A percentile compares a stretch with the other conserved stretches of the same genome.
phyloP scores from a whole-genome alignment of 352 stramenopile species.

The Phytophthora cactorum region DNA sequence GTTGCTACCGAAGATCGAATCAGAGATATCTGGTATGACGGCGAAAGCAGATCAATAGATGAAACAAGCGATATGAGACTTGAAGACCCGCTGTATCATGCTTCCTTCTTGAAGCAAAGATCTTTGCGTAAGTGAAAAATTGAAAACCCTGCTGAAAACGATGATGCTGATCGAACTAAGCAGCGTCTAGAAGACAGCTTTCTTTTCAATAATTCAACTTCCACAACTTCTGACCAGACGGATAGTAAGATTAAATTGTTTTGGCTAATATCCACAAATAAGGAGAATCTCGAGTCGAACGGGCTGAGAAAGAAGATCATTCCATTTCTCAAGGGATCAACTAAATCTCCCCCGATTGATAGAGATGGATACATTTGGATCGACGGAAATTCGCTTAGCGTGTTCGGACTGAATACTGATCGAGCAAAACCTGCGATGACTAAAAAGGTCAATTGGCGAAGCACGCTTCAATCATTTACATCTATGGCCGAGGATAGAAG shows the following conservation, averaged over 20 bases:
- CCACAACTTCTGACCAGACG: neutral
- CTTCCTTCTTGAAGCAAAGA: neutral
- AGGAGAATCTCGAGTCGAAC: constrained; percentile 12
- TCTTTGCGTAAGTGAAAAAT: neutral
- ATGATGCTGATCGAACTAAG: neutral
- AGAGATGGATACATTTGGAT: too few species aligned
- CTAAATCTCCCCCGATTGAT: neutral
- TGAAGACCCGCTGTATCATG: too few species aligned
- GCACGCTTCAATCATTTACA: too few species aligned
- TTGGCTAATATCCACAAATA: constrained; percentile 11
- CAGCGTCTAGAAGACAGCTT: constrained; percentile 9
- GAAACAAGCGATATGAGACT: too few species aligned
- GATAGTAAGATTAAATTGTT: neutral
- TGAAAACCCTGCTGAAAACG: neutral
- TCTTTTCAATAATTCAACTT: constrained; percentile 15
- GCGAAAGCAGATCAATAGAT: too few species aligned
- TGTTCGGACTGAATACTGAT: too few species aligned
- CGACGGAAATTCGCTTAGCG: too few species aligned
- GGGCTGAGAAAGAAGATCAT: neutral
- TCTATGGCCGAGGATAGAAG: too few species aligned
- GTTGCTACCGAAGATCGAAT: too few species aligned
- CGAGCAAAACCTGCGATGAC: too few species aligned
- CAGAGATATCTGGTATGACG: too few species aligned
- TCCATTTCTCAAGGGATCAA: neutral
- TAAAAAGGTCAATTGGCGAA: too few species aligned